Evolutionary conservation across 2,329 filamentous ascomycete genomes (phyloP).

Genomic region (Sclerotinia trifoliorum): DNA sequence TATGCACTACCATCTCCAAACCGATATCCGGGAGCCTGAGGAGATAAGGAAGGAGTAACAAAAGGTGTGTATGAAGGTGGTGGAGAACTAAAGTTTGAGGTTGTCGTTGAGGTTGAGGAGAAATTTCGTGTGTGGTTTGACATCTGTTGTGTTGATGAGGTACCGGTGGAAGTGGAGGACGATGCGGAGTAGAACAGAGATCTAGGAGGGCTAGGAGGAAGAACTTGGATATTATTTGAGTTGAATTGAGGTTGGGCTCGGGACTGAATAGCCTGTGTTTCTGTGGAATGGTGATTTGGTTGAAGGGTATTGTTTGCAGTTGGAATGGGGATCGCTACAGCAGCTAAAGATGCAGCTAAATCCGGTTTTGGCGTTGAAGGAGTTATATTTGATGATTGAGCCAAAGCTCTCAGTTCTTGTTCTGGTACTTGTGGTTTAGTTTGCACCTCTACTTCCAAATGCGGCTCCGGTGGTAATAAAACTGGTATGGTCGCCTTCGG

Average conservation of each 20-base stretch:
- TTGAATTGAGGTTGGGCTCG: too few species aligned
- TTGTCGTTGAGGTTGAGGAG: not conserved
- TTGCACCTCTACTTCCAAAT: not conserved
- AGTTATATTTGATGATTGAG: not conserved
- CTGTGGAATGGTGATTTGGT: too few species aligned
- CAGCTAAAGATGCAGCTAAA: not conserved
- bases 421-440: not conserved
- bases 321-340: not conserved
- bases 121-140: not conserved
- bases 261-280: not conserved
- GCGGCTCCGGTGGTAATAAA: not conserved
- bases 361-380: not conserved
- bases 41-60: not conserved
- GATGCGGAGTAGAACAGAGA: not conserved
- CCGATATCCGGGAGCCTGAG: not conserved
- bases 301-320: not conserved
- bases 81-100: not conserved
- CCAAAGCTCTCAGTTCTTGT: not conserved
- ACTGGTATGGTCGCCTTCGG: not conserved
- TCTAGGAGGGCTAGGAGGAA: too few species aligned
- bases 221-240: not conserved
- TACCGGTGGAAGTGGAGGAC: not conserved
- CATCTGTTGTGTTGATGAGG: not conserved
- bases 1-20: too few species aligned
- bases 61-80: not conserved